phyloP scores from a whole-genome alignment of 2,329 filamentous ascomycete genomes.

The Fonsecaea nubica region DNA sequence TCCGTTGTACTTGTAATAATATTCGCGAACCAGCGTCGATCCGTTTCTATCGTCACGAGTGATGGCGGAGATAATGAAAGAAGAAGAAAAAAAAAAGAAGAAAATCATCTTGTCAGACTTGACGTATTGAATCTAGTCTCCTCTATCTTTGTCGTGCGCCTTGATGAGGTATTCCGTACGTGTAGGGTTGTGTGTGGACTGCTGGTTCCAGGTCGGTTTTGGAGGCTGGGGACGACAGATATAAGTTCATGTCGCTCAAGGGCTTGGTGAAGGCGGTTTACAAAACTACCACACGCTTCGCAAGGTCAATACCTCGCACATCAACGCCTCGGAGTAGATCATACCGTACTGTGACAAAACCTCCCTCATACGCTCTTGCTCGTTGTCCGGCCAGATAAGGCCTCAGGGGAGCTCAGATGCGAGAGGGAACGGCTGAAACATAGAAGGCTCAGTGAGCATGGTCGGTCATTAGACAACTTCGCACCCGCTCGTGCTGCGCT shows the following conservation, averaged over 20 bases:
- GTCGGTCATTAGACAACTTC: background rate
- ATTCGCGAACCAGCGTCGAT: background rate
- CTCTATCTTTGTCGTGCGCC: background rate
- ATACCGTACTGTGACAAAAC: background rate
- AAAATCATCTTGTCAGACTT: too few relatives aligned
- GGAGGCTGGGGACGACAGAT: background rate
- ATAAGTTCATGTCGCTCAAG: constrained; percentile 16
- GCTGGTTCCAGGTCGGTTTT: constrained; percentile 16
- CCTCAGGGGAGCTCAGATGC: background rate
- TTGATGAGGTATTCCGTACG: background rate
- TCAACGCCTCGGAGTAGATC: background rate
- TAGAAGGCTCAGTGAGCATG: background rate
- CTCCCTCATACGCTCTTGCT: background rate
- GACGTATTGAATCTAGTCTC: too few relatives aligned
- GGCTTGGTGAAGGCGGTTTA: background rate
- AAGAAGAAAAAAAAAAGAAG: too few relatives aligned
- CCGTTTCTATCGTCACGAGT: background rate
- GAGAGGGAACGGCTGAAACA: background rate
- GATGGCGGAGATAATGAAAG: background rate
- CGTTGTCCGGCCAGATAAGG: background rate
- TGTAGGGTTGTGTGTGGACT: constrained; percentile 17
- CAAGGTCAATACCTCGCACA: background rate
- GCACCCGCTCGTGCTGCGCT: too few relatives aligned
- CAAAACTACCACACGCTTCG: constrained; percentile 11
- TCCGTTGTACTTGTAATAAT: constrained; percentile 6